phyloP scores from a whole-genome alignment of 129 eudicot species.

The Flaveria brownii region DNA sequence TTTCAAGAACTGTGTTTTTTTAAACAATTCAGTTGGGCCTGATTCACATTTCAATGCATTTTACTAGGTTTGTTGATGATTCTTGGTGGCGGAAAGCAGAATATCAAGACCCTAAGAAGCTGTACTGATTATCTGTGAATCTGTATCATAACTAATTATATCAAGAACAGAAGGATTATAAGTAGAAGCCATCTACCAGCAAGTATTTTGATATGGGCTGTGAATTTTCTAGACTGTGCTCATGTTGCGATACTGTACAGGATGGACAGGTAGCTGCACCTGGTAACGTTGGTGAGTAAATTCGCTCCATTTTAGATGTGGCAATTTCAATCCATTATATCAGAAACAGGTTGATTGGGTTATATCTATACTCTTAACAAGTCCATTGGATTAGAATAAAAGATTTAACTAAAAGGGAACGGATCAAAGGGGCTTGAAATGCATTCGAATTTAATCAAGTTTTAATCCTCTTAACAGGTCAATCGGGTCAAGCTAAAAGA shows the following conservation, averaged over 20 bases:
- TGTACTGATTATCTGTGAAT: constrained; percentile 3
- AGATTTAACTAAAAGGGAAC: not conserved
- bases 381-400: not conserved
- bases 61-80: constrained; percentile 27
- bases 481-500: not conserved
- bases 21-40: constrained; percentile 3
- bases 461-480: not conserved
- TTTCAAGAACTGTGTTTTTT: not conserved
- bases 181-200: constrained; percentile 19
- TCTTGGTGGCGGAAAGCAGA: constrained; percentile 15
- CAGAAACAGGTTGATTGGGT: not conserved
- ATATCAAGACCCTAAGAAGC: constrained; percentile 25
- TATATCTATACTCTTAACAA: not conserved
- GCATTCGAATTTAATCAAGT: not conserved
- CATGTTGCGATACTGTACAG: constrained; percentile 34
- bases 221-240: constrained; percentile 36
- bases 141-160: not conserved
- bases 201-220: constrained; percentile 34
- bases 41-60: not conserved
- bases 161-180: constrained; percentile 4
- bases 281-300: constrained; percentile 33
- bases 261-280: constrained; percentile 27
- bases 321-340: not conserved
- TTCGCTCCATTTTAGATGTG: not conserved
- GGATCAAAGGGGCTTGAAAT: not conserved